phyloP scores from a whole-genome alignment of 2,329 filamentous ascomycete genomes.

The Penicillium occitanis region DNA sequence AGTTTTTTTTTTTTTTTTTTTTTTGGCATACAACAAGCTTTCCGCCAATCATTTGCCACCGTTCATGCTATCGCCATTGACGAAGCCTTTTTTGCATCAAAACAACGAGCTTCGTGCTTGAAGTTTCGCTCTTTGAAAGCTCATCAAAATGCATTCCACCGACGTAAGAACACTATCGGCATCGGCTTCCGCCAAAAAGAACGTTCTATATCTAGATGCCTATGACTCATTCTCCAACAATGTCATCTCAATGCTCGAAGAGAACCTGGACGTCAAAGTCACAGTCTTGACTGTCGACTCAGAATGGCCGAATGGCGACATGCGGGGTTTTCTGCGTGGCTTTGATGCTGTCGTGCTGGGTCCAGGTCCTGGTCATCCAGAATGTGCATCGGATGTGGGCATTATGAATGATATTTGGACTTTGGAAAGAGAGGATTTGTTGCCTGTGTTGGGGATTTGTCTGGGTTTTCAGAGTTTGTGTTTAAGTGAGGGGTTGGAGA shows the following conservation, averaged over 20 bases:
- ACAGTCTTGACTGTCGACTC: constrained; percentile 71
- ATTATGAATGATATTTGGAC: constrained; percentile 76
- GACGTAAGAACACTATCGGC: neutral
- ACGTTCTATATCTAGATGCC: constrained; percentile 85
- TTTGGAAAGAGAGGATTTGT: constrained; percentile 55
- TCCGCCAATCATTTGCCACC: constrained; percentile 14
- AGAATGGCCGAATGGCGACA: constrained; percentile 42
- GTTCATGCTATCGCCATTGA: neutral
- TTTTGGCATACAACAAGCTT: neutral
- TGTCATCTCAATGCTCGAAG: constrained; percentile 77
- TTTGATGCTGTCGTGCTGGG: constrained; percentile 89
- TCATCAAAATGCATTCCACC: neutral
- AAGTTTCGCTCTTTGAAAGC: neutral
- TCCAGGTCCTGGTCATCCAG: constrained; percentile 83
- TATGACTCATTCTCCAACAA: constrained; percentile 98
- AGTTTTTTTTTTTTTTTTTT: no score
- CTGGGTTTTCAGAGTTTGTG: constrained; percentile 84
- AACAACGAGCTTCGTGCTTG: neutral
- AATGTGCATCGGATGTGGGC: constrained; percentile 72
- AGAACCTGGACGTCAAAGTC: constrained; percentile 66
- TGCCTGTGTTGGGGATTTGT: constrained; percentile 86
- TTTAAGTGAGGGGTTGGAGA: constrained; percentile 63
- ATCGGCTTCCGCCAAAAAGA: neutral
- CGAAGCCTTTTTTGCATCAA: neutral
- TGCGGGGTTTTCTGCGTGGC: constrained; percentile 51